These are phyloP conservation scores for Rhododendron williamsianum DNA, from an alignment of 148 eudicot genomes.

Conservation along the genomic window DNA sequence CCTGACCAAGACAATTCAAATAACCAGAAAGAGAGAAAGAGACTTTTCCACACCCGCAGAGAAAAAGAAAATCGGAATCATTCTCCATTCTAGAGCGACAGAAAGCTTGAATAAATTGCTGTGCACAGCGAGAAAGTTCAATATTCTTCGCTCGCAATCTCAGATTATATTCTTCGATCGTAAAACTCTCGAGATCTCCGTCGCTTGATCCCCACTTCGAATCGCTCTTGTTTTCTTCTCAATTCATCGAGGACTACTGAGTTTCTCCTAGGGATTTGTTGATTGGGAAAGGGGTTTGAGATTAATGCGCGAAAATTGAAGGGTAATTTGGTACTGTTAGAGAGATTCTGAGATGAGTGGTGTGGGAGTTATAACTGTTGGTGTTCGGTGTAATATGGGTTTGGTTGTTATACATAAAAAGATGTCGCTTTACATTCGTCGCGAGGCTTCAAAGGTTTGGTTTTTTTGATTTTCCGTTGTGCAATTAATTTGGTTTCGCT, in stretches of 20 bases:
- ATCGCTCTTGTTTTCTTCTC: neutral
- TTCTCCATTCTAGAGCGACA: neutral
- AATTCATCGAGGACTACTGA: neutral
- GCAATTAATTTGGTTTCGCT: neutral
- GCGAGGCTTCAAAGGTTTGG: constrained; percentile 93
- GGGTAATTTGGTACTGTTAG: neutral
- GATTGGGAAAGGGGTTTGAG: neutral
- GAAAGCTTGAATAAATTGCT: neutral
- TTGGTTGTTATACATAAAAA: constrained; percentile 27
- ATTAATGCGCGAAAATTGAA: neutral
- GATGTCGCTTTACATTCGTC: constrained; percentile 95
- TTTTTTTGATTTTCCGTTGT: neutral
- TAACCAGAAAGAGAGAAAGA: neutral
- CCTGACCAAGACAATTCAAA: constrained; percentile 2
- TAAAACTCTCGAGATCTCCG: constrained; percentile 7
- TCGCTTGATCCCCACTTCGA: neutral
- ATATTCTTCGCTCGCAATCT: neutral
- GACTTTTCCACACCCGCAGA: neutral
- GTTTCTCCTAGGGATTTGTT: neutral
- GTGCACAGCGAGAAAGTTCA: neutral
- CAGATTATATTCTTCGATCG: neutral
- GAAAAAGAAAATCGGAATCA: neutral
- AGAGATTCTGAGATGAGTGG: constrained; percentile 9
- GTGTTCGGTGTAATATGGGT: constrained; percentile 53
- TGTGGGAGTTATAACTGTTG: constrained; percentile 16